Evolutionary conservation across 306 rosid genomes (phyloP).

Genomic region (Quercus robur): DNA sequence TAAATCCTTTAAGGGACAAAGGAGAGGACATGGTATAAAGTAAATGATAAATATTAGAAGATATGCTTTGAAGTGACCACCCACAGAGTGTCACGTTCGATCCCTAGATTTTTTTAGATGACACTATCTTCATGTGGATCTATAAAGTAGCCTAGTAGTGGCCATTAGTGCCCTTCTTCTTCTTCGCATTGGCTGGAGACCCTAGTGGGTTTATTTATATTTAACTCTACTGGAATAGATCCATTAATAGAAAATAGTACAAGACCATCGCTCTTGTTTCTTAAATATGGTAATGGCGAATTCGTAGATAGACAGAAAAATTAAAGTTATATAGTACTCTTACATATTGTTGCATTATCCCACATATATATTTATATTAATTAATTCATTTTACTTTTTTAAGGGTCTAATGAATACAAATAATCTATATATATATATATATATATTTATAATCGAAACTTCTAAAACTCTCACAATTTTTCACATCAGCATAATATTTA

Average conservation of each 20-base stretch:
- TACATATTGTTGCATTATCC: no score
- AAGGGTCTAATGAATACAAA: no score
- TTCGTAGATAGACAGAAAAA: no score
- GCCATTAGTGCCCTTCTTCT: conserved; percentile 19
- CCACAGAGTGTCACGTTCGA: conserved; percentile 7
- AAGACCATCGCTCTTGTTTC: neutral
- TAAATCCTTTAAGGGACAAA: neutral
- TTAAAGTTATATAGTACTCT: no score
- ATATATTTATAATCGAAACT: no score
- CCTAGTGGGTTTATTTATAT: neutral
- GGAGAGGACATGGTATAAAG: neutral
- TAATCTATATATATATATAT: no score
- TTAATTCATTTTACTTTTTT: no score
- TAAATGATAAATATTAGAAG: neutral
- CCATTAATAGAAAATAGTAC: neutral
- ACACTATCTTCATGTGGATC: conserved; percentile 54
- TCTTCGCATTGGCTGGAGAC: neutral
- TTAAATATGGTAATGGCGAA: no score
- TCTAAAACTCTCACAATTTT: no score
- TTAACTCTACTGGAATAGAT: neutral
- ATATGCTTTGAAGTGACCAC: conserved; percentile 5
- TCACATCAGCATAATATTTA: no score
- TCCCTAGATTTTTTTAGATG: conserved; percentile 26
- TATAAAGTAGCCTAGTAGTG: conserved; percentile 37
- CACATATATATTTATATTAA: no score